phyloP scores from a whole-genome alignment of 2,329 filamentous ascomycete species.

The Colletotrichum plurivorum region DNA sequence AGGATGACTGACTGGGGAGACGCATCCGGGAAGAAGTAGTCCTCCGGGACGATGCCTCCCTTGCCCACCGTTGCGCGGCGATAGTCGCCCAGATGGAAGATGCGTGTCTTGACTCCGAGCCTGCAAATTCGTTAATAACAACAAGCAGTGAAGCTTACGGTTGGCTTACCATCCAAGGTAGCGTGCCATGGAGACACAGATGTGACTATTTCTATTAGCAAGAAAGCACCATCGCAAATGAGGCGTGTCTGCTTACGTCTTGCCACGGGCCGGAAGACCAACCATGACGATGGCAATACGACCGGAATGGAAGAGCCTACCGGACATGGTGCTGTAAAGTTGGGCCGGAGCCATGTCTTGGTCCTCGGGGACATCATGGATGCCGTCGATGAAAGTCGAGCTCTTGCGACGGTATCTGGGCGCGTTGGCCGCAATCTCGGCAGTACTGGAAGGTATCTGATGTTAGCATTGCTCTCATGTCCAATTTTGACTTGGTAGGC shows the following conservation, averaged over 20 bases:
- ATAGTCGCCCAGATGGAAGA: conserved; percentile 98
- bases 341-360: conserved; percentile 91
- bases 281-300: conserved; percentile 98
- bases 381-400: conserved; percentile 96
- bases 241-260: conserved; percentile 75
- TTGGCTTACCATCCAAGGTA: conserved; percentile 85
- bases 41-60: conserved; percentile 88
- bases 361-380: conserved; percentile 91
- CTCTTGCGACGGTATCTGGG: conserved; percentile 92
- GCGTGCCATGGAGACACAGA: conserved; percentile 93
- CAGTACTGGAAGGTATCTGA: conserved; percentile 71
- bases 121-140: conserved; percentile 54
- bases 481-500: conserved; percentile 30
- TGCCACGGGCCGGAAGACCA: conserved; percentile 92
- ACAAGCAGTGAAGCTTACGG: conserved; percentile 24
- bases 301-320: conserved; percentile 95
- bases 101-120: conserved; percentile 97
- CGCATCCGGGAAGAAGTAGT: conserved; percentile 98
- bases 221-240: not conserved
- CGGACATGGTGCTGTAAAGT: conserved; percentile 98
- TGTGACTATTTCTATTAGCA: conserved; percentile 72
- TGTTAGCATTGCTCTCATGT: conserved; percentile 47
- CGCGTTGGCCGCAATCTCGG: conserved; percentile 91
- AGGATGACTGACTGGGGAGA: conserved; percentile 93
- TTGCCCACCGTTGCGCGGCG: conserved; percentile 90